Evolutionary conservation across 495 filamentous ascomycete species (phyloP), one percentile per base, ranked within the genome.

Genomic region (Neurospora sp.): DNA sequence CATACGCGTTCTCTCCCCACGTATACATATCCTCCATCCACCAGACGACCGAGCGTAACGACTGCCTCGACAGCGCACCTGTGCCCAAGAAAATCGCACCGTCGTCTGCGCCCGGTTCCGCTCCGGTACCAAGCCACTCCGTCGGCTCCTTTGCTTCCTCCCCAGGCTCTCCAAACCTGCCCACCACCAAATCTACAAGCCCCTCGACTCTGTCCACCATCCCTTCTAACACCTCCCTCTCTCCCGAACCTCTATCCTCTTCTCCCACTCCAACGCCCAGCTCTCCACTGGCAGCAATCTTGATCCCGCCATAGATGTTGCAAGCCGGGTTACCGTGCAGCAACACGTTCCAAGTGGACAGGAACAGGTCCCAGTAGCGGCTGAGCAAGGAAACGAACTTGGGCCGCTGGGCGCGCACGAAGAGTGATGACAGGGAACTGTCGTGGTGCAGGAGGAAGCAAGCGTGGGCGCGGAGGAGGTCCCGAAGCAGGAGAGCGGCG

Each of bases 221-320:
- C 20, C 92, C 93, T 79, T 97, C 96, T 2, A 99, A 84, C 1
- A 98, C 95, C 76, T 94, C 94, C 76, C 94, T 83, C 82, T 97
- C 94, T 16, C 93, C 93, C 75, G 93, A 97, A 3, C 94, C 94
- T 83, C 94, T 89, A 73, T 97, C 93, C 82, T 97, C 94, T 78
- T 97, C 94, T 40, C 94, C 96, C 14, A 98, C 94, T 1, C 96
- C 96, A 17, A 97, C 87, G 20, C 96, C 96, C 35, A 97, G 89
- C 81, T 97, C 94, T 7, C 95, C 96, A 44, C 93, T 92, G 37
- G 91, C 93, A 17, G 96, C 93, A 59, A 98, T 88, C 81, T 97
- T 97, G 74, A 97, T 88, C 3, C 93, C 93, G 35, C 90, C 89
- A 75, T 92, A 93, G 4, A 96, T 86, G 72, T 90, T 90, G 5